phyloP scores from a whole-genome alignment of 768 basidiomycete species.

The Lyophyllum semitale region DNA sequence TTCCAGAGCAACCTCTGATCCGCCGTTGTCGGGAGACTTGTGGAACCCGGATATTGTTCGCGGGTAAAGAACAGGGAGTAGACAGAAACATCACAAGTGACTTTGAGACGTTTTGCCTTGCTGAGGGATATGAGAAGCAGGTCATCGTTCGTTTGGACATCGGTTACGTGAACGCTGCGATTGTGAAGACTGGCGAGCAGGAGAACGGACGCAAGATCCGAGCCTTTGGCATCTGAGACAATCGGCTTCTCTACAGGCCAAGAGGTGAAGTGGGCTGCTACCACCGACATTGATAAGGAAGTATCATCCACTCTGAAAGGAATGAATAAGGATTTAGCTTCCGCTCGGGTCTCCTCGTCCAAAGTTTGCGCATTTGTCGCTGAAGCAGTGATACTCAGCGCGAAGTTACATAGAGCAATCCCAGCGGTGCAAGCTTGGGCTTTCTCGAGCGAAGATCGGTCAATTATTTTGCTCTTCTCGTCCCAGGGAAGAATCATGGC shows the following conservation, averaged over 20 bases:
- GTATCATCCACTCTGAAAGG: conserved; percentile 59
- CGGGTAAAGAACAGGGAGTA: conserved; percentile 87
- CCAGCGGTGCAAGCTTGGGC: conserved; percentile 66
- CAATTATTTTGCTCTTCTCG: conserved; percentile 59
- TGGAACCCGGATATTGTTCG: conserved; percentile 69
- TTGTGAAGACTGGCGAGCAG: conserved; percentile 91
- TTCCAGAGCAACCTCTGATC: conserved; percentile 88
- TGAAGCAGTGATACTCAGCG: conserved; percentile 78
- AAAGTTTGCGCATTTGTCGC: conserved; percentile 61
- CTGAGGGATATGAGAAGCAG: conserved; percentile 88
- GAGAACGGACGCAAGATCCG: conserved; percentile 90
- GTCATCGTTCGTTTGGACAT: conserved; percentile 86
- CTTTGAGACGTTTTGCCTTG: conserved; percentile 91
- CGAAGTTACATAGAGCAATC: conserved; percentile 84
- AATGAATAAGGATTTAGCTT: conserved; percentile 86
- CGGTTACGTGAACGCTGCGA: conserved; percentile 87
- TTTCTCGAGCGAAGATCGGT: conserved; percentile 65
- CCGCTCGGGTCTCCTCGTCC: conserved; percentile 75
- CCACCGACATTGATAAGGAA: conserved; percentile 63
- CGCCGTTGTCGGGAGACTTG: conserved; percentile 65
- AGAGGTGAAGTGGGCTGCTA: conserved; percentile 84
- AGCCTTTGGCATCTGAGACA: conserved; percentile 89
- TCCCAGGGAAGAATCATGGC: conserved; percentile 78
- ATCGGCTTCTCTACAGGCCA: conserved; percentile 95
- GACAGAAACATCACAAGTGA: conserved; percentile 94